phyloP scores from a whole-genome alignment of 1,139 yeast species.

The Lodderomyces orthopsilosis region DNA sequence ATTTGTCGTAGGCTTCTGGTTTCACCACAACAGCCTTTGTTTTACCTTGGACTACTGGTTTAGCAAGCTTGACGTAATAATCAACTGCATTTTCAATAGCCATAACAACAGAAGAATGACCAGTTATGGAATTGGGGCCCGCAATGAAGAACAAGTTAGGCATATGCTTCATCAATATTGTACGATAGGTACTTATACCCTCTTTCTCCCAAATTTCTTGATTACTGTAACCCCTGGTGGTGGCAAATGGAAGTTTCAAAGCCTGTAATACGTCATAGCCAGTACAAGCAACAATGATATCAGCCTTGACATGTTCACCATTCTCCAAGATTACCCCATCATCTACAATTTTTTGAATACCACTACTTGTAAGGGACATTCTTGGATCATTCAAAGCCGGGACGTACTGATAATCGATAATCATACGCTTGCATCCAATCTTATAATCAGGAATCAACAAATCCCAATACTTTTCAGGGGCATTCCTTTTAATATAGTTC shows the following conservation, averaged over 20 bases:
- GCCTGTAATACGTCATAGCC: slow-evolving; percentile 32
- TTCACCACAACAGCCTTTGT: slow-evolving; percentile 33
- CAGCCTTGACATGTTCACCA: slow-evolving; percentile 33
- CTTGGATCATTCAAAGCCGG: slow-evolving; percentile 34
- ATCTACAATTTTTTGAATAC: slow-evolving; percentile 27
- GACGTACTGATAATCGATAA: slow-evolving; percentile 38
- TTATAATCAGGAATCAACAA: slow-evolving; percentile 37
- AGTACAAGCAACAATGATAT: slow-evolving; percentile 45
- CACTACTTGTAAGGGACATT: slow-evolving; percentile 24
- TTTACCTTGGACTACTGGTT: slow-evolving; percentile 29
- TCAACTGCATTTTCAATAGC: slow-evolving; percentile 39
- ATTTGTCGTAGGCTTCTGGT: slow-evolving; percentile 32
- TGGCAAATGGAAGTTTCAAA: slow-evolving; percentile 24
- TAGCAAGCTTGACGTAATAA: slow-evolving; percentile 24
- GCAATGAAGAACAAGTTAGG: slow-evolving; percentile 39
- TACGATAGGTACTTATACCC: slow-evolving; percentile 38
- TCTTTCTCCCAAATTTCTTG: slow-evolving; percentile 26
- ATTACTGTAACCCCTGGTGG: slow-evolving; percentile 26
- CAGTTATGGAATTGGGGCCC: slow-evolving; percentile 46
- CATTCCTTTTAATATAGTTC: slow-evolving; percentile 27
- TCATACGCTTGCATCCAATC: slow-evolving; percentile 44
- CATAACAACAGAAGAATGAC: slow-evolving; percentile 43
- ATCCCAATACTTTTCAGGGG: slow-evolving; percentile 35
- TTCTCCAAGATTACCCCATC: slow-evolving; percentile 30
- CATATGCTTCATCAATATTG: slow-evolving; percentile 30